Percentiles rank a stretch among this genome's conserved stretches.
Conservation (phyloP, 2,329 filamentous ascomycete species). For the Aspergillus pseudotamarii region DNA sequence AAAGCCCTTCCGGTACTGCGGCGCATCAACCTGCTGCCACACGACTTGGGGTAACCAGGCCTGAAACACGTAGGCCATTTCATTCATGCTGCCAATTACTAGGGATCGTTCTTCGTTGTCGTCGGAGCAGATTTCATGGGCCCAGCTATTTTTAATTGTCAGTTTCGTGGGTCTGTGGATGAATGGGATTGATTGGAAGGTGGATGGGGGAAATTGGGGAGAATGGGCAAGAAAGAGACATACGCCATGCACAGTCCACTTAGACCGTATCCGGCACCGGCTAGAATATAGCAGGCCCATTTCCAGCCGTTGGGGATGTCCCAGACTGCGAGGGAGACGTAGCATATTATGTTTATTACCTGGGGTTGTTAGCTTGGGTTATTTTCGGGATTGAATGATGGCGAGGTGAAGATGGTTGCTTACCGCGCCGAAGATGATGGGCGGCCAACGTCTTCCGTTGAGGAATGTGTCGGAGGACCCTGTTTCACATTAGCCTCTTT, state of each 20-base stretch:
- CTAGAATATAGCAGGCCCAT: slow-evolving; percentile 65
- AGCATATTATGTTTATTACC: slow-evolving; percentile 47
- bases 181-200: background rate
- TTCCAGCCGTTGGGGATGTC: slow-evolving; percentile 59
- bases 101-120: slow-evolving; percentile 69
- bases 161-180: background rate
- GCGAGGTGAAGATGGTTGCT: slow-evolving; percentile 29
- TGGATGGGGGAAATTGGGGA: background rate
- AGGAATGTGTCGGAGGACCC: slow-evolving; percentile 65
- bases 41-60: slow-evolving; percentile 69
- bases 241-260: slow-evolving; percentile 55
- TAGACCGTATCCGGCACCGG: slow-evolving; percentile 51
- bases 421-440: slow-evolving; percentile 60
- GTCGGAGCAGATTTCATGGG: slow-evolving; percentile 57
- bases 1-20: slow-evolving; percentile 63
- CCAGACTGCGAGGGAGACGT: slow-evolving; percentile 52
- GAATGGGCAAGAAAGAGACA: slow-evolving; percentile 24
- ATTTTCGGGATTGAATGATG: background rate
- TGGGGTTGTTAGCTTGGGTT: slow-evolving; percentile 3
- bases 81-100: slow-evolving; percentile 68
- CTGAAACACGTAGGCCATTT: slow-evolving; percentile 70
- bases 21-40: slow-evolving; percentile 67
- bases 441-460: slow-evolving; percentile 63
- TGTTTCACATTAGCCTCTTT: background rate
- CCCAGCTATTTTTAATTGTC: slow-evolving; percentile 42